Percentiles rank a stretch among this genome's conserved stretches.
Conservation (phyloP, 768 basidiomycete species). For the Clathrus columnatus region DNA sequence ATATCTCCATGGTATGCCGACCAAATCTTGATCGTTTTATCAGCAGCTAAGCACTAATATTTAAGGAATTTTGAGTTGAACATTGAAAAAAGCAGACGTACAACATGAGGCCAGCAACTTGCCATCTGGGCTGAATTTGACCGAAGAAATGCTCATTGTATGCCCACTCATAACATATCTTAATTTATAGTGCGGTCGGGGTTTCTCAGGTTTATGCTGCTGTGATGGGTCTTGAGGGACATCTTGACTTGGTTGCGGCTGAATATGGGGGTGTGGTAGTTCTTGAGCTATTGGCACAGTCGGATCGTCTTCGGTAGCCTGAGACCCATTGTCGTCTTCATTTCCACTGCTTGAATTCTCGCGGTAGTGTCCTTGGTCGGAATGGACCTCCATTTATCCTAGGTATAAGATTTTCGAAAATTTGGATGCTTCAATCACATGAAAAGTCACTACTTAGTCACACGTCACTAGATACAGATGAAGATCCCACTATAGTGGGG, state of each 20-base stretch:
- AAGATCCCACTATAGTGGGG: too few species aligned
- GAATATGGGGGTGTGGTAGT: constrained; percentile 30
- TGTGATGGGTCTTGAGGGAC: constrained; percentile 16
- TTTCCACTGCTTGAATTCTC: constrained; percentile 28
- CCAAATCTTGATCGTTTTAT: constrained; percentile 79
- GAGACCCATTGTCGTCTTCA: constrained; percentile 61
- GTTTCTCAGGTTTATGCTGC: constrained; percentile 28
- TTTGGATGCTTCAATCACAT: too few species aligned
- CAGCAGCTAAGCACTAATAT: constrained; percentile 58
- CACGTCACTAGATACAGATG: too few species aligned
- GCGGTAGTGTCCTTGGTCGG: not conserved
- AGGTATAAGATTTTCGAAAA: too few species aligned
- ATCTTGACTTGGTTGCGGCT: constrained; percentile 26
- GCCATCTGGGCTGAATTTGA: constrained; percentile 88
- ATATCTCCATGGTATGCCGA: constrained; percentile 64
- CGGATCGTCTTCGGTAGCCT: constrained; percentile 81
- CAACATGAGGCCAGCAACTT: constrained; percentile 74
- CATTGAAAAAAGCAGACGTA: constrained; percentile 31
- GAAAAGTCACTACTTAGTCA: too few species aligned
- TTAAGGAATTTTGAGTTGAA: constrained; percentile 14
- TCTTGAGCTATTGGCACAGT: constrained; percentile 56
- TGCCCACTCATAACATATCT: constrained; percentile 74
- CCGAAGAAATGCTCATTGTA: constrained; percentile 66
- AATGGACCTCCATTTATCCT: not conserved
- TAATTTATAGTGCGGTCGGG: constrained; percentile 45